phyloP scores from a whole-genome alignment of 2,329 filamentous ascomycete species.

The Monosporascus sp. region DNA sequence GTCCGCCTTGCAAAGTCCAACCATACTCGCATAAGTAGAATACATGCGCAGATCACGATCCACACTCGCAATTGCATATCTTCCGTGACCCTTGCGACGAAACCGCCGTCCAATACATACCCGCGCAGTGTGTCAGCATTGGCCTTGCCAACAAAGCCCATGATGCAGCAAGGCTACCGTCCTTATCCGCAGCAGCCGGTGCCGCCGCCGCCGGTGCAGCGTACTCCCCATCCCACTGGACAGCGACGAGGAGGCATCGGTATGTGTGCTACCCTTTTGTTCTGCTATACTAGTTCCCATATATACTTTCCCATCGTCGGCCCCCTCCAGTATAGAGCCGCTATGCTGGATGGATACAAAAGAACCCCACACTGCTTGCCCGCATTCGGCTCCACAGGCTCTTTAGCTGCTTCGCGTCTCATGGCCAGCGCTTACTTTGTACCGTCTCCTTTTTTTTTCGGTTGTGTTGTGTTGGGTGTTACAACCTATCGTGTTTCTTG shows the following conservation, averaged over 20 bases:
- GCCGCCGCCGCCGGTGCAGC: constrained; percentile 30
- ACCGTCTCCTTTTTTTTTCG: background rate
- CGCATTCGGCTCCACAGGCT: constrained; percentile 12
- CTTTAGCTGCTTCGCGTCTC: constrained; percentile 2
- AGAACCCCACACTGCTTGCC: constrained; percentile 9
- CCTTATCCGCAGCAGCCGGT: constrained; percentile 43
- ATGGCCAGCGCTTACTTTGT: background rate
- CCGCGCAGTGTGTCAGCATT: background rate
- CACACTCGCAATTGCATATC: too few relatives aligned
- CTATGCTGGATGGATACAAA: background rate
- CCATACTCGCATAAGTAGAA: too few relatives aligned
- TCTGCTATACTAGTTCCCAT: background rate
- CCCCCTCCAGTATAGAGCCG: background rate
- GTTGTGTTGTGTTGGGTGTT: background rate
- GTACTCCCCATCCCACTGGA: constrained; percentile 42
- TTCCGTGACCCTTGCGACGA: too few relatives aligned
- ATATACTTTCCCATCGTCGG: background rate
- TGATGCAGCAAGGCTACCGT: constrained; percentile 51
- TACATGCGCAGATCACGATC: too few relatives aligned
- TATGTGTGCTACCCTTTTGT: constrained; percentile 28
- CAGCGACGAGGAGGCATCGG: constrained; percentile 50
- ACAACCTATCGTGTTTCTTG: constrained; percentile 1
- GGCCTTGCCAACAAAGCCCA: constrained; percentile 13
- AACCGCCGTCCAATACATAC: too few relatives aligned
- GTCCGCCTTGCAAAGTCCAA: too few relatives aligned